Evolutionary conservation across 202 grass and related monocot species (phyloP).

Genomic region (Panicum virgatum): DNA sequence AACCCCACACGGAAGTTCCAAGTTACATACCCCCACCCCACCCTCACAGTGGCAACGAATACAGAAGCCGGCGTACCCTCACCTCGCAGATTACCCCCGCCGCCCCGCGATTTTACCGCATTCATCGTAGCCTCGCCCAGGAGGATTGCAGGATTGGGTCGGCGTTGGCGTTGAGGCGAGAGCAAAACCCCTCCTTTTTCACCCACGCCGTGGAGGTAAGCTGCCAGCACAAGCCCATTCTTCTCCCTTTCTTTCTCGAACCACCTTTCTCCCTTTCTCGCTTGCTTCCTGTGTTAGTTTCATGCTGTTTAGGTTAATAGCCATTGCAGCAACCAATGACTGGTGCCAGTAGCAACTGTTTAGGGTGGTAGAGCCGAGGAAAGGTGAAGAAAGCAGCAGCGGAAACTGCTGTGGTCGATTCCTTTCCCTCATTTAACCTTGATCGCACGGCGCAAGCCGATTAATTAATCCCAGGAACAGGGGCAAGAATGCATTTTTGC

Average conservation of each 20-base stretch:
- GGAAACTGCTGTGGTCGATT: neutral
- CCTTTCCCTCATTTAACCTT: slow-evolving; percentile 19
- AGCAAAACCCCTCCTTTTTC: slow-evolving; percentile 5
- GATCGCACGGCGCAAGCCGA: neutral
- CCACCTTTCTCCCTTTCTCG: neutral
- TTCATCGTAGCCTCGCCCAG: neutral
- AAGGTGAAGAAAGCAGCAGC: neutral
- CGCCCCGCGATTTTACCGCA: slow-evolving; percentile 2
- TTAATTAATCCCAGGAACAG: neutral
- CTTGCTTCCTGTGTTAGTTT: neutral
- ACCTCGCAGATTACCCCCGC: neutral
- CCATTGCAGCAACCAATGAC: neutral
- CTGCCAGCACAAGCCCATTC: neutral
- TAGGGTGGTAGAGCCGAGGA: neutral
- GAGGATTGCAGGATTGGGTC: neutral
- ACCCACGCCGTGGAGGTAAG: slow-evolving; percentile 30
- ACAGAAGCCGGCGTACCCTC: neutral
- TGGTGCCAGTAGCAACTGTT: neutral
- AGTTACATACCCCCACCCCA: neutral
- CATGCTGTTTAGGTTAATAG: neutral
- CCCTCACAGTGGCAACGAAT: neutral
- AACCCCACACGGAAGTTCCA: neutral
- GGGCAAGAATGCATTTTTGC: neutral
- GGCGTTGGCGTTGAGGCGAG: neutral
- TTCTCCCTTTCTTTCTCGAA: no score